phyloP scores from a whole-genome alignment of 371 early-diverging fungal species.

The Mortierella sp. region DNA sequence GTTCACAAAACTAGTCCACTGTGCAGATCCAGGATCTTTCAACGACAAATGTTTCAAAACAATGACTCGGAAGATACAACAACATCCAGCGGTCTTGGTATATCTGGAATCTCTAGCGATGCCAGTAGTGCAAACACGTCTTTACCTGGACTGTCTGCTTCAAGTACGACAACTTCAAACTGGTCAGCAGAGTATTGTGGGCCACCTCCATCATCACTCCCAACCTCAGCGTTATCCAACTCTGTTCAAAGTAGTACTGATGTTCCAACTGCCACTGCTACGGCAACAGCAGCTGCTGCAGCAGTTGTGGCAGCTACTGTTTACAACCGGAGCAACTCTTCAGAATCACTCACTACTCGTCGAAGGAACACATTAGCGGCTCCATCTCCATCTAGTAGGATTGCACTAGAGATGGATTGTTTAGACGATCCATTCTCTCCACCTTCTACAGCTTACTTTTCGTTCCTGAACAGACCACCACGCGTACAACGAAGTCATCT shows the following conservation, averaged over 20 bases:
- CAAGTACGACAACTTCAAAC: conserved; percentile 27
- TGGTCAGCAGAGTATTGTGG: conserved; percentile 54
- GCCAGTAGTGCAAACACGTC: conserved; percentile 15
- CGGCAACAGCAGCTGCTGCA: conserved; percentile 8
- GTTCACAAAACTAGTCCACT: conserved; percentile 31
- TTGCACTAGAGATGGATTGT: conserved; percentile 22
- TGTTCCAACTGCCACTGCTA: neutral
- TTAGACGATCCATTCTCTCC: conserved; percentile 46
- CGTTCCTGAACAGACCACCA: conserved; percentile 46
- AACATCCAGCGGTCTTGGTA: conserved; percentile 28
- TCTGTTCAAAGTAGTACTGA: neutral
- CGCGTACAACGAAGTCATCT: conserved; percentile 31
- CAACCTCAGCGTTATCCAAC: neutral
- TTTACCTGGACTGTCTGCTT: conserved; percentile 26
- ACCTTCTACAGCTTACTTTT: conserved; percentile 50
- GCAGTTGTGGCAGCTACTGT: conserved; percentile 8
- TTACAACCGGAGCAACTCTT: neutral
- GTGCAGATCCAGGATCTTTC: conserved; percentile 44
- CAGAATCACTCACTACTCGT: conserved; percentile 23
- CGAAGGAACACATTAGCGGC: conserved; percentile 35
- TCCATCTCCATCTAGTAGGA: conserved; percentile 16
- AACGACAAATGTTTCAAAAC: conserved; percentile 42
- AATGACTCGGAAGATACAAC: conserved; percentile 25
- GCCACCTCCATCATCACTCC: conserved; percentile 10
- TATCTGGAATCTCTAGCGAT: conserved; percentile 32